These are phyloP conservation scores for Mortierella alpina DNA, from an alignment of 192 early-diverging fungal species.

Conservation along the genomic window DNA sequence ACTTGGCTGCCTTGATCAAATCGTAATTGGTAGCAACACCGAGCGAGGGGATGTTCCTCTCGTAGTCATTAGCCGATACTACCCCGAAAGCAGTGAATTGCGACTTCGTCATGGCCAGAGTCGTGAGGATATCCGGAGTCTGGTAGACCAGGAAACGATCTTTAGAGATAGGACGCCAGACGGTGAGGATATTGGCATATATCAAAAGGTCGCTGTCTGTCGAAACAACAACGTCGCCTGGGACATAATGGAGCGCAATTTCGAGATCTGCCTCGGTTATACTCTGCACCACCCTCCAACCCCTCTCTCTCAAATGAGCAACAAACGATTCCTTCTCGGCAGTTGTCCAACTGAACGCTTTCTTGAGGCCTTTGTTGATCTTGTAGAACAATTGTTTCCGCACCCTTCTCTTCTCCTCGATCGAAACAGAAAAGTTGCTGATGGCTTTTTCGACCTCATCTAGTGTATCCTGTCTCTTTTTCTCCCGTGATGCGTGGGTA, in stretches of 20 bases:
- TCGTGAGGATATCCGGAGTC: not conserved
- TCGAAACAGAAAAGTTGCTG: conserved; percentile 5
- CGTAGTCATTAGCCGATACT: conserved; percentile 4
- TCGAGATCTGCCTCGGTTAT: conserved; percentile 18
- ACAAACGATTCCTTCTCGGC: not conserved
- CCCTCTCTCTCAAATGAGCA: not conserved
- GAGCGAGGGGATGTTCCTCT: conserved; percentile 11
- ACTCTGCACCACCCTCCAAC: not conserved
- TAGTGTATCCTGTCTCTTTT: not conserved
- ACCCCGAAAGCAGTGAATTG: conserved; percentile 6
- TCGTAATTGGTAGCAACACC: not conserved
- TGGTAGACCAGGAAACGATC: not conserved
- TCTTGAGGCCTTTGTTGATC: not conserved
- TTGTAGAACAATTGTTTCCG: conserved; percentile 15
- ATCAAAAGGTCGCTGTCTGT: conserved; percentile 15
- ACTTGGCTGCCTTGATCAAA: not conserved
- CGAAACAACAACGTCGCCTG: conserved; percentile 5
- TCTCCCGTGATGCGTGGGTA: not conserved
- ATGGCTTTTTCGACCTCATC: not conserved
- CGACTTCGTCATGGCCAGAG: not conserved
- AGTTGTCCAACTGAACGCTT: conserved; percentile 1
- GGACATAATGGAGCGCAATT: conserved; percentile 2
- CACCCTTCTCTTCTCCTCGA: too few species aligned
- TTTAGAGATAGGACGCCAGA: conserved; percentile 4
- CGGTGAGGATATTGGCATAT: not conserved